Percentiles rank a stretch among this genome's conserved stretches.
phyloP scores from a whole-genome alignment of 2,329 filamentous ascomycete species.

The Penicillium sclerotigenum region DNA sequence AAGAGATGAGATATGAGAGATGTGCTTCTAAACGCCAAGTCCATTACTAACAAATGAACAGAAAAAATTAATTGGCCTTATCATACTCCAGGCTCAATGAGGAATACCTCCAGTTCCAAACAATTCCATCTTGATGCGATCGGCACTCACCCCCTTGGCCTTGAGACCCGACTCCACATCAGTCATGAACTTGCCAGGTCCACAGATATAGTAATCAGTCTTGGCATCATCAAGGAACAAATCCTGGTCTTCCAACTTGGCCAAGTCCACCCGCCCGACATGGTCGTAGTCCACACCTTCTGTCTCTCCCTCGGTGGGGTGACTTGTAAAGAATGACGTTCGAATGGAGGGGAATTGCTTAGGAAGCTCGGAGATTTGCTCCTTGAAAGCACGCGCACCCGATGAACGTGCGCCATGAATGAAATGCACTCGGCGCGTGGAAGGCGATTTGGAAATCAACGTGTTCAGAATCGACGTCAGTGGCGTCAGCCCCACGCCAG shows the following conservation, averaged over 20 bases:
- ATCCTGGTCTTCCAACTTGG: constrained; percentile 52
- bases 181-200: constrained; percentile 67
- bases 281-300: constrained; percentile 59
- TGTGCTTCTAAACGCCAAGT: not conserved
- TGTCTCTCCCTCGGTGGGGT: constrained; percentile 47
- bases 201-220: constrained; percentile 70
- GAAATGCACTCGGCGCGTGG: constrained; percentile 55
- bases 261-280: constrained; percentile 58
- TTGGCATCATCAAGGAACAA: constrained; percentile 55
- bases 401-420: constrained; percentile 56
- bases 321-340: constrained; percentile 58
- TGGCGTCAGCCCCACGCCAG: constrained; percentile 60
- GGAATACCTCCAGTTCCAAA: constrained; percentile 57
- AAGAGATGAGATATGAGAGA: constrained; percentile 11
- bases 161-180: constrained; percentile 55
- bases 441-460: constrained; percentile 40
- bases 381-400: constrained; percentile 51
- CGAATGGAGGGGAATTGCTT: constrained; percentile 48
- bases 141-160: constrained; percentile 54
- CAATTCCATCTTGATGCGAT: constrained; percentile 64
- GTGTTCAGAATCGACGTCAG: constrained; percentile 61
- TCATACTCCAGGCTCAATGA: not conserved
- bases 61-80: not conserved
- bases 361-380: constrained; percentile 50
- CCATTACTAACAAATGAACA: not conserved